Conservation (phyloP, 208 protist genomes). For the Wallacemonas sp. region DNA sequence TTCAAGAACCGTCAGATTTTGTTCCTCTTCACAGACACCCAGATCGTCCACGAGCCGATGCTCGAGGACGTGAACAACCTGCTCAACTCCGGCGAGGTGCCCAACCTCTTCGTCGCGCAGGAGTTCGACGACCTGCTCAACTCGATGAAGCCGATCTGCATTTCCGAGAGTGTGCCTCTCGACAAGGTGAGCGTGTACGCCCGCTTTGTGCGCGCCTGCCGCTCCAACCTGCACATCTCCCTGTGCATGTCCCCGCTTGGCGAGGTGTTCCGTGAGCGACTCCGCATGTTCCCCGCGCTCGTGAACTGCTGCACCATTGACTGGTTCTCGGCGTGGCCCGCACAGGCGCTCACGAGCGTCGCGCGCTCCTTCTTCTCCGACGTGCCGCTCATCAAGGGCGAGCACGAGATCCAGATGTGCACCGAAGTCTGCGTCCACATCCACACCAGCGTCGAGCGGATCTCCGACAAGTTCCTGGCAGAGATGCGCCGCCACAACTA, state of each 20-base stretch:
- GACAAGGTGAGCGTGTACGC: slow-evolving; percentile 96
- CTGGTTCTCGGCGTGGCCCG: slow-evolving; percentile 98
- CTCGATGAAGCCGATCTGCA: slow-evolving; percentile 94
- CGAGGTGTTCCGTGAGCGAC: slow-evolving; percentile 94
- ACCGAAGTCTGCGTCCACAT: slow-evolving; percentile 94
- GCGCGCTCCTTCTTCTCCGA: slow-evolving; percentile 87
- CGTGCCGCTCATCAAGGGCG: slow-evolving; percentile 34
- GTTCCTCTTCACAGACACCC: slow-evolving; percentile 98
- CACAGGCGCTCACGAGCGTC: slow-evolving; percentile 94
- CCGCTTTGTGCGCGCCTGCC: slow-evolving; percentile 93
- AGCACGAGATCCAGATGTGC: slow-evolving; percentile 61
- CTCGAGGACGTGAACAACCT: slow-evolving; percentile 99
- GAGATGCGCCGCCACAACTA: slow-evolving; percentile 96
- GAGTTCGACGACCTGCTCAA: slow-evolving; percentile 95
- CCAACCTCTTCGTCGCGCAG: slow-evolving; percentile 95
- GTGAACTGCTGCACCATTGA: slow-evolving; percentile 99
- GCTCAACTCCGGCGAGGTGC: slow-evolving; percentile 98
- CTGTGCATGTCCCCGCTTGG: slow-evolving; percentile 97
- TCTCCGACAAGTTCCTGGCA: slow-evolving; percentile 88
- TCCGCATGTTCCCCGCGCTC: slow-evolving; percentile 98
- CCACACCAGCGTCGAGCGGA: slow-evolving; percentile 93
- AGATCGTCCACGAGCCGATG: slow-evolving; percentile 97
- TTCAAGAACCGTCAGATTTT: slow-evolving; percentile 96
- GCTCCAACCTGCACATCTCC: slow-evolving; percentile 95
- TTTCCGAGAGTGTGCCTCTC: slow-evolving; percentile 84